Evolutionary conservation across 2,329 filamentous ascomycete species (phyloP).

Genomic region (Xylariaceae sp.): DNA sequence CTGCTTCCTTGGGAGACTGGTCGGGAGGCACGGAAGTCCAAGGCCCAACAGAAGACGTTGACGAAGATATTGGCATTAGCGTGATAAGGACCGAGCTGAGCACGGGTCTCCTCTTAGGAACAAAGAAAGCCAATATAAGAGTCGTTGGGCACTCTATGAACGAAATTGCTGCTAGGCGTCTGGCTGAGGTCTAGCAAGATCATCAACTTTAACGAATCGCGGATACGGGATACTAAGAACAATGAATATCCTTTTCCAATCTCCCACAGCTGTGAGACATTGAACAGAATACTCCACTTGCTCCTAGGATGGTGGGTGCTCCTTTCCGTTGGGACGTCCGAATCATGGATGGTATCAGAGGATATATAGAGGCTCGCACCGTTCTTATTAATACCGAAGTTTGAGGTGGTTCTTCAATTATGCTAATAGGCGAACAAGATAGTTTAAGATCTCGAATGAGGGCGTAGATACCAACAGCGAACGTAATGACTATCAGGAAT

Average conservation of each 20-base stretch:
- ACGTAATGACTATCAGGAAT: background rate
- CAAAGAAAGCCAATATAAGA: conserved; percentile 43
- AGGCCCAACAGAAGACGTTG: conserved; percentile 24
- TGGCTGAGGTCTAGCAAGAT: conserved; percentile 32
- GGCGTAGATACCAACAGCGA: conserved; percentile 1
- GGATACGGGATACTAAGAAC: conserved; percentile 26
- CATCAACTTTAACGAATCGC: conserved; percentile 23
- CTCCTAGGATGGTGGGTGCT: conserved; percentile 19
- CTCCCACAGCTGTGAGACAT: conserved; percentile 37
- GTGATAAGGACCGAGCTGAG: conserved; percentile 36
- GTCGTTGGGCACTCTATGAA: conserved; percentile 36
- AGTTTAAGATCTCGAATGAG: background rate
- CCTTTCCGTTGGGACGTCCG: background rate
- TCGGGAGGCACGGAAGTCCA: conserved; percentile 33
- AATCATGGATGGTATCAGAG: background rate
- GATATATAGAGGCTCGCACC: background rate
- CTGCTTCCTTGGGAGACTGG: conserved; percentile 38
- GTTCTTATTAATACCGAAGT: background rate
- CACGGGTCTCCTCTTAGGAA: conserved; percentile 33
- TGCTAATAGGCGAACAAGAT: background rate
- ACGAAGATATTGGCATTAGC: conserved; percentile 33
- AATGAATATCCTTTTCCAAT: conserved; percentile 34
- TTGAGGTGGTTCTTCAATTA: background rate
- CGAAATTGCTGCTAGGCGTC: conserved; percentile 33
- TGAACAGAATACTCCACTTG: conserved; percentile 26